Percentiles rank a stretch among this genome's conserved stretches.
phyloP scores from a whole-genome alignment of 2,329 filamentous ascomycete genomes.

The Pseudopyricularia javanii region DNA sequence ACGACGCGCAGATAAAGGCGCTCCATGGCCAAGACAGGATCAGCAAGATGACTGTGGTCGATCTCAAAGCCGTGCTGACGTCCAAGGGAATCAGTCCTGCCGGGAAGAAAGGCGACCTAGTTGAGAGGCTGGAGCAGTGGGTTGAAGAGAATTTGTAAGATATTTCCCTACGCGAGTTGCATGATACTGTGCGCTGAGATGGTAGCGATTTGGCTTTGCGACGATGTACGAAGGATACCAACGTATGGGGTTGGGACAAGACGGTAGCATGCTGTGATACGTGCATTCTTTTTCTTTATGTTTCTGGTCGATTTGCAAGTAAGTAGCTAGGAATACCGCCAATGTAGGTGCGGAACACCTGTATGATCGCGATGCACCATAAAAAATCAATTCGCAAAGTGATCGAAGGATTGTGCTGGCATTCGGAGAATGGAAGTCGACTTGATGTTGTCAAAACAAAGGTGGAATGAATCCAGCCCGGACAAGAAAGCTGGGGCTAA shows the following conservation, averaged over 20 bases:
- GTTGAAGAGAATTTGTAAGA: constrained; percentile 29
- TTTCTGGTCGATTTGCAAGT: too few species aligned
- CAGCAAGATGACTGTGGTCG: constrained; percentile 40
- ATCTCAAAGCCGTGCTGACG: constrained; percentile 35
- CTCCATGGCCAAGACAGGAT: constrained; percentile 32
- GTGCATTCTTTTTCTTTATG: too few species aligned
- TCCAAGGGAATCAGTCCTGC: constrained; percentile 33
- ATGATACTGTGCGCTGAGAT: neutral
- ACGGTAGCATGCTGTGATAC: too few species aligned
- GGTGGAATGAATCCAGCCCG: too few species aligned
- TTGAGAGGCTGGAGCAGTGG: constrained; percentile 46
- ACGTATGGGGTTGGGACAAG: neutral
- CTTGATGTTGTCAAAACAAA: too few species aligned
- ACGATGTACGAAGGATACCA: neutral
- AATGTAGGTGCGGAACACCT: too few species aligned
- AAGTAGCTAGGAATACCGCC: too few species aligned
- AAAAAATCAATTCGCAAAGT: too few species aligned
- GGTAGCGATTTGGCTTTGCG: neutral
- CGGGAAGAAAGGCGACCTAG: constrained; percentile 40
- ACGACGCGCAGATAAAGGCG: constrained; percentile 31
- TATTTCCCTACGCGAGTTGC: neutral
- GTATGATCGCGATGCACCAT: too few species aligned
- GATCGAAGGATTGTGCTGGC: too few species aligned
- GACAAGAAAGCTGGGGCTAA: too few species aligned
- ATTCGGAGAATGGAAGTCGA: too few species aligned